Conservation (phyloP, 129 eudicot genomes). For the Flaveria bidentis region DNA sequence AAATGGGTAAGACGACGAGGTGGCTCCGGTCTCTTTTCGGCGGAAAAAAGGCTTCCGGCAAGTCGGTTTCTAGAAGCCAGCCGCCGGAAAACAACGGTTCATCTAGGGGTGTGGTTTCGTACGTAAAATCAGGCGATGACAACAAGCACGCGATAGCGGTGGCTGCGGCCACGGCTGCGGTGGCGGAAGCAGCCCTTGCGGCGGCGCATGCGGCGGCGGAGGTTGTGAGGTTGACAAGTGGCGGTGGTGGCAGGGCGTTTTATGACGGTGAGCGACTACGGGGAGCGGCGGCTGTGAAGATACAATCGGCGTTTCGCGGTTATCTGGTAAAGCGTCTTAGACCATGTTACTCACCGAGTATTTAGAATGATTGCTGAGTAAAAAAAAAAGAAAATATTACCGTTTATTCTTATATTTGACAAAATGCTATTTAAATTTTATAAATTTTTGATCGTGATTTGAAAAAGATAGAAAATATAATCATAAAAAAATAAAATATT, state of each 20-base stretch:
- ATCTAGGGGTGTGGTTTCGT: slow-evolving; percentile 16
- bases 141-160: slow-evolving; percentile 93
- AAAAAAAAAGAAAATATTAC: no score
- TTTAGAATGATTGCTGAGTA: no score
- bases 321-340: slow-evolving; percentile 61
- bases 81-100: slow-evolving; percentile 17
- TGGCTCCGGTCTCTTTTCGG: slow-evolving; percentile 60
- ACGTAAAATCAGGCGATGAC: slow-evolving; percentile 43
- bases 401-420: no score
- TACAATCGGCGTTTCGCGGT: slow-evolving; percentile 91
- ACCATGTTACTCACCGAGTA: no score
- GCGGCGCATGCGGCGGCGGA: slow-evolving; percentile 99
- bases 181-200: slow-evolving; percentile 95
- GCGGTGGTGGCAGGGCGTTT: slow-evolving; percentile 34
- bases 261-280: slow-evolving; percentile 43
- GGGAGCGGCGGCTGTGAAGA: slow-evolving; percentile 67
- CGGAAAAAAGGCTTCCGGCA: slow-evolving; percentile 37
- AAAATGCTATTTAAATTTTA: no score
- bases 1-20: slow-evolving; percentile 63
- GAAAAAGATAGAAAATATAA: no score
- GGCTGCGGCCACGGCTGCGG: slow-evolving; percentile 96
- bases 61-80: slow-evolving; percentile 16
- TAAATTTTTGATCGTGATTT: no score
- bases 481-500: no score
- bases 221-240: slow-evolving; percentile 80